phyloP scores from a whole-genome alignment of 2,329 filamentous ascomycete genomes.

The Aureobasidium vineae region DNA sequence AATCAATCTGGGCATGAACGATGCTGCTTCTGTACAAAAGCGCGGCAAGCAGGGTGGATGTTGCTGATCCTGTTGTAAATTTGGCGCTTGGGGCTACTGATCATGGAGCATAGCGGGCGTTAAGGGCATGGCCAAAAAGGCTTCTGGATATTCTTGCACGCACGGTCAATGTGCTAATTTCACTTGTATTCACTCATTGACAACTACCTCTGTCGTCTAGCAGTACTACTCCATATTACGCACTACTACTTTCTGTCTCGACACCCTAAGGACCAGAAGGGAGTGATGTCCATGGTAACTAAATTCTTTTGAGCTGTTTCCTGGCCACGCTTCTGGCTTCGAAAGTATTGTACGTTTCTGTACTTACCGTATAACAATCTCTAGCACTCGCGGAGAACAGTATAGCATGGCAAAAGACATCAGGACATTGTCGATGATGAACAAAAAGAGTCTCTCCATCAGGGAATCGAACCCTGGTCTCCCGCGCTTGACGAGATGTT shows the following conservation, averaged over 20 bases:
- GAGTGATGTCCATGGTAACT: too few species aligned
- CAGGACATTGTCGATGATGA: background rate
- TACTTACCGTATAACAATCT: too few species aligned
- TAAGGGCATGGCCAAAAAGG: background rate
- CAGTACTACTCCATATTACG: background rate
- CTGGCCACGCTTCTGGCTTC: too few species aligned
- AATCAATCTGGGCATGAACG: conserved; percentile 48
- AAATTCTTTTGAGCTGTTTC: too few species aligned
- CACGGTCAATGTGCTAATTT: background rate
- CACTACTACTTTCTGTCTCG: background rate
- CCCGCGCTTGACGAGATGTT: conserved; percentile 31
- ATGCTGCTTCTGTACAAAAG: conserved; percentile 37
- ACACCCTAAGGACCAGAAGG: background rate
- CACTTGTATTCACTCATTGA: background rate
- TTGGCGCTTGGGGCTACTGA: background rate
- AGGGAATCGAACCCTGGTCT: conserved; percentile 39
- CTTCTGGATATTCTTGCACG: background rate
- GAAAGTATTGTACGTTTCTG: too few species aligned
- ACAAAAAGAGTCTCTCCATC: conserved; percentile 24
- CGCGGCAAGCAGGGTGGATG: conserved; percentile 34
- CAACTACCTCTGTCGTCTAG: background rate
- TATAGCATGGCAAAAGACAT: background rate
- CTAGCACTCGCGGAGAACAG: background rate
- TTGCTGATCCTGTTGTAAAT: conserved; percentile 31
- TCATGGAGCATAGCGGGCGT: conserved; percentile 21